Conservation (phyloP, 2,329 filamentous ascomycete species). For the Sclerotinia trifoliorum region DNA sequence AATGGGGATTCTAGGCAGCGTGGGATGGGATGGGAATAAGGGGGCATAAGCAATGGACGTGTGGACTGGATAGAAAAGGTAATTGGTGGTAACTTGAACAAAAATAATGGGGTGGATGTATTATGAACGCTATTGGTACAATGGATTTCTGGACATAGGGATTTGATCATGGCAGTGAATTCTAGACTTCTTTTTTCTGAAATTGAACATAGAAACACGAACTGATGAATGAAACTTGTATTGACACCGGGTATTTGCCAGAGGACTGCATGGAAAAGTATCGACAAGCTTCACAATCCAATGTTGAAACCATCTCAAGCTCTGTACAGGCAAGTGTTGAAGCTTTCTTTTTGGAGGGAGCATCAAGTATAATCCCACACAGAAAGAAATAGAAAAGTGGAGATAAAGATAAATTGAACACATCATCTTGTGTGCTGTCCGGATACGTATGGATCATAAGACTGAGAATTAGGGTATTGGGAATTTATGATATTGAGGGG, state of each 20-base stretch:
- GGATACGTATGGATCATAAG: no score
- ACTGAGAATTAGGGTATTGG: no score
- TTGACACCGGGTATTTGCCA: not conserved
- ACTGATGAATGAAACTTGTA: not conserved
- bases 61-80: not conserved
- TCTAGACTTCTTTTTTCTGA: not conserved
- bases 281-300: not conserved
- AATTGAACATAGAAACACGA: not conserved
- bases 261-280: no score
- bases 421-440: no score
- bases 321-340: not conserved
- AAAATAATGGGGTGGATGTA: not conserved
- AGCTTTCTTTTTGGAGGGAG: not conserved
- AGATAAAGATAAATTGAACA: no score
- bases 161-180: not conserved
- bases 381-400: not conserved
- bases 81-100: not conserved
- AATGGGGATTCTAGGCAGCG: not conserved
- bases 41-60: no score
- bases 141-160: not conserved
- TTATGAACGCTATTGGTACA: not conserved
- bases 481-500: no score
- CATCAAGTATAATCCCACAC: not conserved
- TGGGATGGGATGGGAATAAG: not conserved
- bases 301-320: not conserved